Evolutionary conservation across 805 yeast species (phyloP), one percentile per base, ranked within the genome.

Genomic region (Blastobotrys muscicola): DNA sequence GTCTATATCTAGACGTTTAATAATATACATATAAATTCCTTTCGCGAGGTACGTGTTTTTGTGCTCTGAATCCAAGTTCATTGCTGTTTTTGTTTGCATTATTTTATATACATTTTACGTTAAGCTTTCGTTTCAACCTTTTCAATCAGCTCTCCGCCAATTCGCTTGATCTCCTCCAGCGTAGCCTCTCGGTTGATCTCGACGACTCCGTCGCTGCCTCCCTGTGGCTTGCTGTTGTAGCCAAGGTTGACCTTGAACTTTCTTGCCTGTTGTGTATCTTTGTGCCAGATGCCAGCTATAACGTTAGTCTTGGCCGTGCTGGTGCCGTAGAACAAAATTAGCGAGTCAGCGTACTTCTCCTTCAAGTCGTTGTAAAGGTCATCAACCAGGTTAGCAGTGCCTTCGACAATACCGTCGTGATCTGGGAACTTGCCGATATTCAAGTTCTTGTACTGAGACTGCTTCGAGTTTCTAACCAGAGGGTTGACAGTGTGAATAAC

Each of bases 241-340:
- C 89, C 94, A 47, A 83, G 60, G 50, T 82, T 85, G 15, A 82
- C 95, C 54, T 81, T 79, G 67, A 86, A 87, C 60, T 80, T 83
- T 57, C 76, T 74, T 48, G 75, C 74, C 13, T 69, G 65, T 48
- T 75, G 62, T 33, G 74, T 71, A 3, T 72, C 62, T 2, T 95
- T 95, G 42, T 82, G 77, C 66, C 90, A 80, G 39, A 92, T 64
- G 2, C 97, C 97, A 15, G 89, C 74, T 40, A 90, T 75, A 6
- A 81, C 79, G 52, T 78, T 33, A 2, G 41, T 29, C 38, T 51
- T 43, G n/a, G 68, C 61, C 5, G 74, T 72, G 42, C 71, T 69
- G 9, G 39, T 9, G 4, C 15, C 20, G 45, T 60, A 69, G 29
- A 92, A 86, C 56, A 92, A 77, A 3, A 89, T 69, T 38, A 86